phyloP scores from a whole-genome alignment of 495 filamentous ascomycete genomes.

The Wilcoxina mikolae region DNA sequence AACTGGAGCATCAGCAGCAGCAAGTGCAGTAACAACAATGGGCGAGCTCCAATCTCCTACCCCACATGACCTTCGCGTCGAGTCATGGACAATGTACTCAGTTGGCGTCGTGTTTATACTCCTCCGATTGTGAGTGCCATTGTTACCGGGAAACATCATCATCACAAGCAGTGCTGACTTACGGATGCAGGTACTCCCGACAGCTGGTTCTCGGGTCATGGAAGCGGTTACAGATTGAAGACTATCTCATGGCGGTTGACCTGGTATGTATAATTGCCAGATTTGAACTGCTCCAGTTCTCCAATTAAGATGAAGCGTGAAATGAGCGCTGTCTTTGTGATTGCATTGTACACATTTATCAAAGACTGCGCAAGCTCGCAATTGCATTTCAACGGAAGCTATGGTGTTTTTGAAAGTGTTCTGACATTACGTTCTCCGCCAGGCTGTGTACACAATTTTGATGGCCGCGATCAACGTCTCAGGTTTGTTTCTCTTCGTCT shows the following conservation, averaged over 20 bases:
- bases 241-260: conserved; percentile 43
- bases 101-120: conserved; percentile 31
- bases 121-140: conserved; percentile 32
- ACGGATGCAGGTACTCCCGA: conserved; percentile 30
- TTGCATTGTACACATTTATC: no score
- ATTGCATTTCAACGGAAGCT: no score
- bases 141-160: neutral
- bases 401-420: no score
- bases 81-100: conserved; percentile 38
- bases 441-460: conserved; percentile 41
- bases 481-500: neutral
- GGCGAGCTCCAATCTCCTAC: conserved; percentile 12
- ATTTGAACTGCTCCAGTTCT: neutral
- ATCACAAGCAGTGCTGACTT: neutral
- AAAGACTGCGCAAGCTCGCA: no score
- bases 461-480: conserved; percentile 45
- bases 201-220: conserved; percentile 34
- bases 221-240: conserved; percentile 39
- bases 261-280: conserved; percentile 32
- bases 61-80: conserved; percentile 34
- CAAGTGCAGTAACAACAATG: neutral
- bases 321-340: no score
- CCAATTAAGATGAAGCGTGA: neutral
- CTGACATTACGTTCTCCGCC: no score
- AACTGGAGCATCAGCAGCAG: neutral